These are phyloP conservation scores for Trichoderma gamsii DNA, from an alignment of 495 filamentous ascomycete species.

Conservation along the genomic window DNA sequence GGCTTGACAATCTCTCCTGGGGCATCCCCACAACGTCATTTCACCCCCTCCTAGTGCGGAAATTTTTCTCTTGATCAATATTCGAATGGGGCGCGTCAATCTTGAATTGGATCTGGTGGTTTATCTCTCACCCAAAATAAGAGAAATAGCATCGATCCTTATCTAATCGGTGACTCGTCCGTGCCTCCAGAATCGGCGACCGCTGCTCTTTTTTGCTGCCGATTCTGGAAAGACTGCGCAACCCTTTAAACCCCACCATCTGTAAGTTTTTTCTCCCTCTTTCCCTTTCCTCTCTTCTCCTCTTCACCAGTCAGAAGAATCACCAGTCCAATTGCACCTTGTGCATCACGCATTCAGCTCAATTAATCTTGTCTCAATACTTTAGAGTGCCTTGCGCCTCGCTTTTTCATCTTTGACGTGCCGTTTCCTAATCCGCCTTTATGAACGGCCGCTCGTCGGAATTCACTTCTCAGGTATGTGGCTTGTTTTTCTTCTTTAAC, in stretches of 20 bases:
- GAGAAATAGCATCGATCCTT: not conserved
- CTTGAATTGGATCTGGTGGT: conserved; percentile 9
- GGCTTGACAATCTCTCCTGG: not conserved
- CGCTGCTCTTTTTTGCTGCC: not conserved
- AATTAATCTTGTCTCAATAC: not conserved
- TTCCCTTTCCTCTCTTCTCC: not conserved
- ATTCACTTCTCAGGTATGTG: conserved; percentile 89
- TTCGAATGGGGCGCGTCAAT: not conserved
- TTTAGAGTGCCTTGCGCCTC: conserved; percentile 18
- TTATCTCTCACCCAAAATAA: not conserved
- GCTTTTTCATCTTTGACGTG: conserved; percentile 15
- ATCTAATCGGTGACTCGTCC: conserved; percentile 12
- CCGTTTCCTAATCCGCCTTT: conserved; percentile 49
- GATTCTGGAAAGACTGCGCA: not conserved
- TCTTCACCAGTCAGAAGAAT: conserved; percentile 17
- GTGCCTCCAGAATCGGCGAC: not conserved
- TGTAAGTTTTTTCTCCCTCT: not conserved
- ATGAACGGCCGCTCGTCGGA: conserved; percentile 90
- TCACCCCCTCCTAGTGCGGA: not conserved
- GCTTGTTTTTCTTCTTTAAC: conserved; percentile 12
- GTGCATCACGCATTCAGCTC: too few species aligned
- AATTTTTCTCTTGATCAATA: not conserved
- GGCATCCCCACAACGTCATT: conserved; percentile 9
- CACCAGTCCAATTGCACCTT: too few species aligned
- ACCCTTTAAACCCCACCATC: not conserved